Evolutionary conservation across 78 protist genomes (phyloP), one percentile per base, ranked within the genome.

Genomic region (Anaeramoeba flamelloides): DNA sequence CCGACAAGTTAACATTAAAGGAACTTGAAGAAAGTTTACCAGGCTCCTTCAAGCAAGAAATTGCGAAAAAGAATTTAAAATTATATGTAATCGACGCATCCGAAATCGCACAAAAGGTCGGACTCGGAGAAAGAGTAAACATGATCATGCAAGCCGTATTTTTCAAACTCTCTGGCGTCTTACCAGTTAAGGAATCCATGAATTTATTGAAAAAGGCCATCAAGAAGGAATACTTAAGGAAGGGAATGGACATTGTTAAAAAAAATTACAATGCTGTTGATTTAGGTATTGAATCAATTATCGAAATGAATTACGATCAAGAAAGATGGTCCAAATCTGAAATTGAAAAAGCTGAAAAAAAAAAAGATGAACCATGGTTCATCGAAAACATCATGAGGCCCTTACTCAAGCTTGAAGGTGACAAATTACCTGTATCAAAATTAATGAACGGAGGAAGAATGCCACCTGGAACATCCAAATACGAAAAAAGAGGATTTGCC

Each of bases 101-200:
- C 17, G 36, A 0, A 38, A 37, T 89, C 31, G 90, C 90, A 64
- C 69, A 22, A 34, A 41, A 34, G 17, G 26, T 64, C 12, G 88
- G 89, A 32, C 37, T 86, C 30, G 86, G 89, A 31, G n/a, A 39
- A 30, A 53, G 79, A 36, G 79, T 89, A 77, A 86, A 86, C 82
- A 87, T 79, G 87, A 40, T 89, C 86, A 85, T 89, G 90, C 90
- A 89, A 40, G 32, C 88, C 2, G 84, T 36, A 37, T 89, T 87
- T 88, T 89, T 86, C 84, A 33, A 76, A 38, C 87, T 85, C 41
- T 76, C 90, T 32, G n/a, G n/a, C n/a, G n/a, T n/a, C n/a, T 1
- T 83, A n/a, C 77, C 80, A 32, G n/a, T 83, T 38, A 89, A 89
- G 36, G 30, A 81, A 30, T 89, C 91, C 22, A 77, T 89, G 38